A percentile compares a stretch with the other conserved stretches of the same genome.
Evolutionary conservation across 768 basidiomycete species (phyloP).

Genomic region (Tylopilus rubrobrunneus): DNA sequence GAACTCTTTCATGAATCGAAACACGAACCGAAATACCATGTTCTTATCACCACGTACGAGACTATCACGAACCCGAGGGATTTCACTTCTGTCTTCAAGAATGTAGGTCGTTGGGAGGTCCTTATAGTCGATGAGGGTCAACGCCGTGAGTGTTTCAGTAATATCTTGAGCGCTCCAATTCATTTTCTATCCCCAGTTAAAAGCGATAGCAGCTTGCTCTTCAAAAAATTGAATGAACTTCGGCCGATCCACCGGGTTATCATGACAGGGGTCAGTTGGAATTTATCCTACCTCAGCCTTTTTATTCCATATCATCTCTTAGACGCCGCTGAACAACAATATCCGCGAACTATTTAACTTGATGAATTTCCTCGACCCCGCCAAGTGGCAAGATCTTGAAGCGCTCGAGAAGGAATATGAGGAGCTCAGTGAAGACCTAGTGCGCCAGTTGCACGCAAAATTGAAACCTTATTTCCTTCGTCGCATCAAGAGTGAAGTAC

Average conservation of each 20-base stretch:
- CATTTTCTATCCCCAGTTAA: conserved; percentile 55
- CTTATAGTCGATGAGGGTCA: conserved; percentile 93
- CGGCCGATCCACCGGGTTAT: conserved; percentile 77
- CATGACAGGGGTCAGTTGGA: conserved; percentile 71
- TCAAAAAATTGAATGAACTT: conserved; percentile 78
- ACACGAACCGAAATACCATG: conserved; percentile 72
- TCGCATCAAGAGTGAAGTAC: conserved; percentile 88
- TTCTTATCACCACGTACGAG: conserved; percentile 92
- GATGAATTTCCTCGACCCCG: conserved; percentile 90
- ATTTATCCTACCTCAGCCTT: not conserved
- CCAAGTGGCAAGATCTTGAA: conserved; percentile 72
- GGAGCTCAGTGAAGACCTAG: conserved; percentile 72
- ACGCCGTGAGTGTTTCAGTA: conserved; percentile 53
- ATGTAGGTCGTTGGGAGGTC: conserved; percentile 87
- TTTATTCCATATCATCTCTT: not conserved
- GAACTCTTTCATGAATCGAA: conserved; percentile 67
- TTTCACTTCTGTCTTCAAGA: conserved; percentile 71
- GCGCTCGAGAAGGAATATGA: conserved; percentile 70
- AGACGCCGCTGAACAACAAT: conserved; percentile 97
- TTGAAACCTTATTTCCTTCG: conserved; percentile 91
- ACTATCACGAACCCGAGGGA: conserved; percentile 67
- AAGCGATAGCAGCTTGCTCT: conserved; percentile 73
- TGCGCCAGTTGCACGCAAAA: conserved; percentile 73
- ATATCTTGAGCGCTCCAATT: not conserved
- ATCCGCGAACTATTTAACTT: conserved; percentile 95